These are phyloP conservation scores for Reutealis trisperma DNA, from an alignment of 345 rosid genomes.

Conservation along the genomic window DNA sequence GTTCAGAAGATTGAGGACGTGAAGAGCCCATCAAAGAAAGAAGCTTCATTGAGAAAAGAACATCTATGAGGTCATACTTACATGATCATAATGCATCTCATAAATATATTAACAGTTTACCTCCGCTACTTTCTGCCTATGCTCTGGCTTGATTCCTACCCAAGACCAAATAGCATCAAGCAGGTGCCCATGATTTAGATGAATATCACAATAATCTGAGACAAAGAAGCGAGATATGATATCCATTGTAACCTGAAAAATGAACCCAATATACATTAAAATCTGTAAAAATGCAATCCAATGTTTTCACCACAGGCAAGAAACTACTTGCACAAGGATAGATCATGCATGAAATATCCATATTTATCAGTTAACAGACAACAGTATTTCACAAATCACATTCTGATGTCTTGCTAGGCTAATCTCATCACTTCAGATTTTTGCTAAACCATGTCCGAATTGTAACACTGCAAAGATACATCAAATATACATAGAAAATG, in stretches of 20 bases:
- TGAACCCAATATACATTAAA: constrained; percentile 11
- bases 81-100: constrained; percentile 10
- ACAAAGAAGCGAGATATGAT: constrained; percentile 56
- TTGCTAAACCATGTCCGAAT: neutral
- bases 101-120: constrained; percentile 36
- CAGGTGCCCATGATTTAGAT: constrained; percentile 88
- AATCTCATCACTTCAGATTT: neutral
- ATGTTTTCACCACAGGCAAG: neutral
- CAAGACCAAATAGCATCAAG: constrained; percentile 94
- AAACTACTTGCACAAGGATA: neutral
- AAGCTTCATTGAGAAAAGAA: constrained; percentile 55
- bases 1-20: constrained; percentile 90
- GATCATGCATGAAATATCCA: neutral
- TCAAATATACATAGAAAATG: too few species aligned
- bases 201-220: constrained; percentile 73
- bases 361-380: constrained; percentile 2
- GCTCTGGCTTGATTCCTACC: constrained; percentile 87
- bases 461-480: neutral
- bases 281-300: neutral
- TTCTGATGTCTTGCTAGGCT: neutral
- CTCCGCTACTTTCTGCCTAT: constrained; percentile 91
- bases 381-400: neutral
- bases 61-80: constrained; percentile 30
- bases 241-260: constrained; percentile 72
- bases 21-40: constrained; percentile 83